Base-by-base conservation (phyloP, 2,329 filamentous ascomycete species). In the Diaporthe humulicola region DNA sequence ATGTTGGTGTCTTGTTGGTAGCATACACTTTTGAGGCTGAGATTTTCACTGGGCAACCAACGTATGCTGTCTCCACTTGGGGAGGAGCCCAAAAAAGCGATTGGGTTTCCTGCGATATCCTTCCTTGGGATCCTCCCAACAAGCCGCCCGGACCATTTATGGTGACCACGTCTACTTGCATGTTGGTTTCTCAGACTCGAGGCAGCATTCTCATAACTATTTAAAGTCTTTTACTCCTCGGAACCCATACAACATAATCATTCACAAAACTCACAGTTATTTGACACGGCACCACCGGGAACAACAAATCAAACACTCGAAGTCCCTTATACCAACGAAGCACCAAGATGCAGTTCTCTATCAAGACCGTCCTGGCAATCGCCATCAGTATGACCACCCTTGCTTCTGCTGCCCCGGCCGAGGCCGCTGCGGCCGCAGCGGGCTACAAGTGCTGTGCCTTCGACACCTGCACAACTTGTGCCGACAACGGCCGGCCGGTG, bases 301-400 rank as follows among this genome's bases (percentile, higher is more conserved):
- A 38, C 3, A 50, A 45, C 15, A 9, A 36, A 33, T 2, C 25
- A 66, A 33, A 8, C 28, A 22, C 17, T 50, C 22, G 33, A 52
- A 22, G 1, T 15, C 19, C 2, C 22, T 52, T 30, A 38, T n/a
- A 17, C 22, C 2, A 38, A 36, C 4, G 4, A 38, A 38, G 25
- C 5, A 52, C 22, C 45, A 40, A 52, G 22, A 67, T 67, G 64
- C 64, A 67, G 15, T 67, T 52, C 45, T 52, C 22, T 8, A 14
- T 67, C 64, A 67, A 67, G 33, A 67, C 45, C 4, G 22, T 52
- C 45, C 30, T 67, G 4, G n/a, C 33, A n/a, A 48, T 67, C 33
- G 64, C 64, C 30, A 52, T 67, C 45, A 4, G 64, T 30, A 67
- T 67, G 64, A 22, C 64, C 45, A 52, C 64, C 4, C 48, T 67